Percentiles rank a stretch among this genome's conserved stretches.
Evolutionary conservation across 2,329 filamentous ascomycete genomes (phyloP).

Genomic region (Gaeumannomyces sp.): DNA sequence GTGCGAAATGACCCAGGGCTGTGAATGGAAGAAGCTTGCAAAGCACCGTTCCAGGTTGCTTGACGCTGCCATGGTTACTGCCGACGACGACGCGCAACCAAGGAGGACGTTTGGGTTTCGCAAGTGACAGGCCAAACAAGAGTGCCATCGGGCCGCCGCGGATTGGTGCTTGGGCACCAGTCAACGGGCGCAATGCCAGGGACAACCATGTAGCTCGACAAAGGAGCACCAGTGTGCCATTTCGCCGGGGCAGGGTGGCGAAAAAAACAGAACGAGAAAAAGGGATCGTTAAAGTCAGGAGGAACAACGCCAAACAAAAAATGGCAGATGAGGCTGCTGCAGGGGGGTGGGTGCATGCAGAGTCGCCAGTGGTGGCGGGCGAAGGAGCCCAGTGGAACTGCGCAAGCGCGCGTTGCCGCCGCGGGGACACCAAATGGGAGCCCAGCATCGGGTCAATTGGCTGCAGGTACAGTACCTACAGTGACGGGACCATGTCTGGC

Average conservation of each 20-base stretch:
- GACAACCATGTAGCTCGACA: background rate
- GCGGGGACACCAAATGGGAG: background rate
- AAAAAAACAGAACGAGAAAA: background rate
- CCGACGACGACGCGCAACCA: background rate
- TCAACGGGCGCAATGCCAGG: background rate
- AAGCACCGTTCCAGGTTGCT: background rate
- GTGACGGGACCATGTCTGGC: background rate
- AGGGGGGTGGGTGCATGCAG: background rate
- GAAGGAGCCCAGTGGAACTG: background rate
- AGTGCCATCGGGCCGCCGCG: background rate
- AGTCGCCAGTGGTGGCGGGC: background rate
- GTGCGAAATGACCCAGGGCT: background rate
- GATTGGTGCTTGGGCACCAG: background rate
- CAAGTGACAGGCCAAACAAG: background rate
- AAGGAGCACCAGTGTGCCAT: background rate
- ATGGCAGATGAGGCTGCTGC: background rate
- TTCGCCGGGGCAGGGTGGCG: background rate
- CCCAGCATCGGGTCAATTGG: background rate
- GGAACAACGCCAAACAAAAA: background rate
- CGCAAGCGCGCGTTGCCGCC: background rate
- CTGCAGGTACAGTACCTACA: background rate
- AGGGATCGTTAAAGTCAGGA: too few relatives aligned
- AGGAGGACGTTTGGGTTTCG: background rate
- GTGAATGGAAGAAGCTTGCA: background rate
- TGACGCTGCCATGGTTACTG: background rate